phyloP scores from a whole-genome alignment of 1,139 yeast genomes.

The Citeromyces siamensis region DNA sequence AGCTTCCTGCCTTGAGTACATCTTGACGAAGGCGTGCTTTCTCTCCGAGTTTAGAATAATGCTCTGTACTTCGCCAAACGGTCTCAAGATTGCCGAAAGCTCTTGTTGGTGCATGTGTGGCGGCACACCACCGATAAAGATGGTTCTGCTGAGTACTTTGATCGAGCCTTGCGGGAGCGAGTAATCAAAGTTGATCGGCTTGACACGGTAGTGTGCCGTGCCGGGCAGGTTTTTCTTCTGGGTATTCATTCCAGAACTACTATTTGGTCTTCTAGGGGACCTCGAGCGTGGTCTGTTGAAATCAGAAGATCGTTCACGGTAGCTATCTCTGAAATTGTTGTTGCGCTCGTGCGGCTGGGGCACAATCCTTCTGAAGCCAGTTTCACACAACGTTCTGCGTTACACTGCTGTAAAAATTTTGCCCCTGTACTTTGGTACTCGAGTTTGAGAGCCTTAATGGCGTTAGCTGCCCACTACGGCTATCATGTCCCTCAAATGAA shows the following conservation, averaged over 20 bases:
- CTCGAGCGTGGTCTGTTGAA: conserved; percentile 47
- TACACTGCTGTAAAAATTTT: too few species aligned
- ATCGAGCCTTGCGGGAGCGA: conserved; percentile 69
- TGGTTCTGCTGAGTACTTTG: conserved; percentile 78
- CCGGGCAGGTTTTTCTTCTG: conserved; percentile 60
- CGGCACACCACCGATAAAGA: conserved; percentile 92
- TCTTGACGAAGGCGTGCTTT: conserved; percentile 93
- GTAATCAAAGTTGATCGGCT: conserved; percentile 57
- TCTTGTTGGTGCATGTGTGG: conserved; percentile 67
- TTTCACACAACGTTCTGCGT: too few species aligned
- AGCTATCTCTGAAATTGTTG: too few species aligned
- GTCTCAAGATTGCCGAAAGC: conserved; percentile 55
- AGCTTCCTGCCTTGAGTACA: conserved; percentile 92
- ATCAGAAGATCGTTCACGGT: too few species aligned
- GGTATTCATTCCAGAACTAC: conserved; percentile 20
- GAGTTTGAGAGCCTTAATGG: too few species aligned
- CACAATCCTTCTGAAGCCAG: too few species aligned
- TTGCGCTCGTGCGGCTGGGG: too few species aligned
- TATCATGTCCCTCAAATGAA: too few species aligned
- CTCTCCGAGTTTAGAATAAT: conserved; percentile 79
- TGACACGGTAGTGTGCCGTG: conserved; percentile 62
- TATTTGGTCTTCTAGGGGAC: conserved; percentile 30
- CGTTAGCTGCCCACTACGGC: too few species aligned
- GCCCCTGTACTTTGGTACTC: too few species aligned
- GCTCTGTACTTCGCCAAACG: conserved; percentile 93